Evolutionary conservation across 164 flowering plant species (phyloP).

Genomic region (Sextonia rubra): DNA sequence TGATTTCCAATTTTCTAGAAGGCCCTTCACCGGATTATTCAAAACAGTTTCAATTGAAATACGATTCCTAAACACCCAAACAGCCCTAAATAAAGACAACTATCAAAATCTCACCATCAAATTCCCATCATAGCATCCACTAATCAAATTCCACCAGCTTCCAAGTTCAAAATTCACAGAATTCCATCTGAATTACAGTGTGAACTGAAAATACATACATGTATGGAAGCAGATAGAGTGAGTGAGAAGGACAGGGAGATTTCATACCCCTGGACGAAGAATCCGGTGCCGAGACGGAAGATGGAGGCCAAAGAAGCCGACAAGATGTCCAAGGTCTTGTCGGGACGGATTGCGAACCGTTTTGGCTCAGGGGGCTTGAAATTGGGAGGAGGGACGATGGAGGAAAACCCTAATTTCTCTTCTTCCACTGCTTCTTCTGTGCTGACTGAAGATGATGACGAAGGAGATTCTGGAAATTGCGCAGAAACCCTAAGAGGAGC

Average conservation of each 20-base stretch:
- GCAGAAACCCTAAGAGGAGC: constrained; percentile 16
- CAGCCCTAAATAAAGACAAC: too few species aligned
- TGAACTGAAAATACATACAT: not conserved
- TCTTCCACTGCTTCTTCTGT: constrained; percentile 10
- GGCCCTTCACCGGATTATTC: too few species aligned
- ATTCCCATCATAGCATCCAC: too few species aligned
- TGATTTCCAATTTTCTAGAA: too few species aligned
- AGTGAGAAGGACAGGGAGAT: not conserved
- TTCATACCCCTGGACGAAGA: constrained; percentile 68
- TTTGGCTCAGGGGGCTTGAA: constrained; percentile 86
- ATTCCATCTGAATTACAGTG: not conserved
- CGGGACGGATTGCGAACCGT: constrained; percentile 61
- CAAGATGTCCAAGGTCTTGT: constrained; percentile 52
- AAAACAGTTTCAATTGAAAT: too few species aligned
- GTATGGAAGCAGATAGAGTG: too few species aligned
- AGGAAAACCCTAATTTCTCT: not conserved
- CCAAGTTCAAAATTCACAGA: too few species aligned
- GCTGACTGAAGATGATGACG: constrained; percentile 19
- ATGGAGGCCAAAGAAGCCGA: constrained; percentile 65
- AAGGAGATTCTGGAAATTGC: constrained; percentile 25
- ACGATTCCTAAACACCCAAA: too few species aligned
- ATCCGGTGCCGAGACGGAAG: constrained; percentile 77
- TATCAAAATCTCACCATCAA: too few species aligned
- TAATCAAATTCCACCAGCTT: too few species aligned
- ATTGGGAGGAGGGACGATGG: constrained; percentile 58